Base-by-base conservation (phyloP, 78 protist genomes). In the Dictyostelium firmibasis region DNA sequence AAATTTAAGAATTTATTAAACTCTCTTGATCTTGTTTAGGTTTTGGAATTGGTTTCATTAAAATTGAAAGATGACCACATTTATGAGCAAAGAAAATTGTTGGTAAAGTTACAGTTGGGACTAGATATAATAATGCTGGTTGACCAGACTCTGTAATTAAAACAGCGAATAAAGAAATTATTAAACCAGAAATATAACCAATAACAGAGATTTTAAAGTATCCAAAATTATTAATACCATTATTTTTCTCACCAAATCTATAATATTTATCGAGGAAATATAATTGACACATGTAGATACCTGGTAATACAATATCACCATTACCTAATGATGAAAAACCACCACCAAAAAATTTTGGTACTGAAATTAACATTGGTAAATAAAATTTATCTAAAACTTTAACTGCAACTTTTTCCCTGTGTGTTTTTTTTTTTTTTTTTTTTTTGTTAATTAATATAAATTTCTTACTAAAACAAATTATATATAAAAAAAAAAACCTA, bases 281-380 rank as follows among this genome's bases (percentile, higher is more conserved):
- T 9, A 87, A 67, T 78, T 87, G 93, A 41, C 93, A 87, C 36
- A 87, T 75, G 16, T 76, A 87, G 14, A 87, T 69, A 60, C 93
- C 93, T 27, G 93, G 93, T 57, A 87, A 18, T 8, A 77, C 93
- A 60, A 78, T 31, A 64, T 87, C 93, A 41, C 93, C 93, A 87
- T 87, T 87, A 2, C 93, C 93, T 1, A 87, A 62, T 41, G 85
- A 53, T 64, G 93, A 62, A 18, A 60, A 27, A 29, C 91, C 43
- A 57, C 85, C 85, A 5, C 72, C 47, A 14, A 87, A 77, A 62
- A 57, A 77, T 25, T 38, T 60, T 1, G 79, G 82, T 4, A 70
- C 43, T 5, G 84, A 18, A 33, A 87, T 87, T 23, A 62, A 77
- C 85, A 87, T 43, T 77, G 93, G 93, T 41, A 87, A 87, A 53